Evolutionary conservation across 139 green algal species (phyloP), one percentile per base, ranked within the genome.

Genomic region (Edaphochlamys debaryana): DNA sequence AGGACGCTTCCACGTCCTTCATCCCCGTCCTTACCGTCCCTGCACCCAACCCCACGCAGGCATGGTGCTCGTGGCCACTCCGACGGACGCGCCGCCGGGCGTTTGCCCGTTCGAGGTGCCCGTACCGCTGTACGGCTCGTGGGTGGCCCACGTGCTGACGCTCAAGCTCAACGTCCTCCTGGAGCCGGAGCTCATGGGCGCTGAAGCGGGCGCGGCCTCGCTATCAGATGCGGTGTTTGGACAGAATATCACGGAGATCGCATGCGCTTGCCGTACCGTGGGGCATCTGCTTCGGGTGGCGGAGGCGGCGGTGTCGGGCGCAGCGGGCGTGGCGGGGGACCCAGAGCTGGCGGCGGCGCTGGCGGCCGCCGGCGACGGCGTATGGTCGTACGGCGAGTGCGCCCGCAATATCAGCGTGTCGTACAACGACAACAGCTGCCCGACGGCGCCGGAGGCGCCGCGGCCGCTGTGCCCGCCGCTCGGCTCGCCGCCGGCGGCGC

Each of bases 381-480:
- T 77, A 3, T 77, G 69, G 69, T 77, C 69, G 69, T 77, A 77
- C 69, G 69, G n/a, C 48, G 30, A 42, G 30, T 77, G 69, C 69
- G 69, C 69, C 0, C 41, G 41, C 30, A 17, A 8, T 45, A 48
- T 34, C 25, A 17, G 7, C 3, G 2, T 42, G 20, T 23, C n/a
- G 40, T 77, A 62, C 42, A 62, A 40, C 45, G 42, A 32, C 69
- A 30, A 48, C 11, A 63, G 69, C 42, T 58, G 37, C 68, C n/a
- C n/a, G 23, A n/a, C 2, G 69, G 40, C 29, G n/a, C 36, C 20
- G n/a, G 8, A 20, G 29, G 13, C 20, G 37, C 37, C 67, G 50
- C 20, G 8, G 71, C 32, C 50, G 71, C 50, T 79, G 36, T 79
- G 71, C 48, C 45, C n/a, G 50, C 71, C 71, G n/a, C 32, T 56